Percentiles rank a stretch among this genome's conserved stretches.
Conservation (phyloP, 257 asterid species). For the Handroanthus guayacan region DNA sequence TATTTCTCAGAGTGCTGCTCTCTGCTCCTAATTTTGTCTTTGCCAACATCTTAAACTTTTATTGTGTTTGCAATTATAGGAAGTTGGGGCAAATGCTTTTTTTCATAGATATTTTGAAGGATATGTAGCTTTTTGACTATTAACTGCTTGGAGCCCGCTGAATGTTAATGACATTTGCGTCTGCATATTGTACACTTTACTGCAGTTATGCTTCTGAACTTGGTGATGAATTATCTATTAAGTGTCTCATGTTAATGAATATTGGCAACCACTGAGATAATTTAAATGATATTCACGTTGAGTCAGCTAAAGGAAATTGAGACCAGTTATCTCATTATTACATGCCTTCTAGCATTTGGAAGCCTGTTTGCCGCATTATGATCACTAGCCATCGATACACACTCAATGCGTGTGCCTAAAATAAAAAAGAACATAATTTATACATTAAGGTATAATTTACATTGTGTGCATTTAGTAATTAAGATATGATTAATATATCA, state of each 20-base stretch:
- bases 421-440: too few relatives aligned
- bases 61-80: slow-evolving; percentile 4
- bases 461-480: too few relatives aligned
- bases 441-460: too few relatives aligned
- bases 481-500: too few relatives aligned
- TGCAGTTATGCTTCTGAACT: slow-evolving; percentile 20
- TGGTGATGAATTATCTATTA: slow-evolving; percentile 14
- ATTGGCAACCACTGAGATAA: not conserved
- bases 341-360: slow-evolving; percentile 26
- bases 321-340: slow-evolving; percentile 1
- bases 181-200: not conserved
- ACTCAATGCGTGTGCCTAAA: too few relatives aligned
- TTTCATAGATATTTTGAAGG: not conserved
- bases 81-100: not conserved
- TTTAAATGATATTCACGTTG: not conserved
- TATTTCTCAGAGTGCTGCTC: slow-evolving; percentile 39
- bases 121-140: not conserved
- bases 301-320: slow-evolving; percentile 5
- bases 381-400: not conserved
- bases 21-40: not conserved
- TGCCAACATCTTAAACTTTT: slow-evolving; percentile 10
- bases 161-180: not conserved
- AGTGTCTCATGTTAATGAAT: not conserved
- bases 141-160: not conserved
- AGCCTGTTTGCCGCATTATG: slow-evolving; percentile 8